These are phyloP conservation scores for Pleurotus tuoliensis DNA, from an alignment of 768 basidiomycete species.

Conservation along the genomic window DNA sequence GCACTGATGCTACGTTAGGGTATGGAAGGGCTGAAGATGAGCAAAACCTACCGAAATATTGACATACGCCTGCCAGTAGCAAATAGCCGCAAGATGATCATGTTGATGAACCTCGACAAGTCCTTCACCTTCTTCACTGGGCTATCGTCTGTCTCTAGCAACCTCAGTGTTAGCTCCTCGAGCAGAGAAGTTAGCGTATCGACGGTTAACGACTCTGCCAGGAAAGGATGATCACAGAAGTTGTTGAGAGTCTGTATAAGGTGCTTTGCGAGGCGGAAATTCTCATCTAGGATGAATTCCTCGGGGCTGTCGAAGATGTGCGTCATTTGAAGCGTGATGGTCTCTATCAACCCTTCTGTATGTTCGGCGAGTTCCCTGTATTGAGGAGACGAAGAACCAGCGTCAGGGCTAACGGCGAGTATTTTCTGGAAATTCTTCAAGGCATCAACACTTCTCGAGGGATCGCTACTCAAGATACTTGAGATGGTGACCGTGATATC, in stretches of 20 bases:
- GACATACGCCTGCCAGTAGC: conserved; percentile 87
- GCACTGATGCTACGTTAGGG: conserved; percentile 39
- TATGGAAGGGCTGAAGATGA: conserved; percentile 4
- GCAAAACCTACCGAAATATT: conserved; percentile 71
- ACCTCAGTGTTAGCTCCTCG: conserved; percentile 85
- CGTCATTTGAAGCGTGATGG: conserved; percentile 87
- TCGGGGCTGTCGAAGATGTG: conserved; percentile 85
- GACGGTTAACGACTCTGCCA: conserved; percentile 85
- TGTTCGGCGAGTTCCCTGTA: conserved; percentile 79
- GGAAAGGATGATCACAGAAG: conserved; percentile 85
- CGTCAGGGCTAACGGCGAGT: conserved; percentile 71
- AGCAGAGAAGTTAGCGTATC: conserved; percentile 83
- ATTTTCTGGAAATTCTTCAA: conserved; percentile 91
- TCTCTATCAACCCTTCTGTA: conserved; percentile 83
- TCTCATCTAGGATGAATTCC: conserved; percentile 68
- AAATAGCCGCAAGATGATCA: conserved; percentile 93
- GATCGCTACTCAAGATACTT: conserved; percentile 85
- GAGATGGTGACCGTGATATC: conserved; percentile 82
- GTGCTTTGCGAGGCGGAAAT: conserved; percentile 94
- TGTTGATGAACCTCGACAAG: conserved; percentile 94
- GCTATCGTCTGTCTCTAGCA: conserved; percentile 92
- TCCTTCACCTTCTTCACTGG: conserved; percentile 83
- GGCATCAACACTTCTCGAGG: conserved; percentile 83
- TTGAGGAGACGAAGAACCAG: conserved; percentile 59
- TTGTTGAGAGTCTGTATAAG: conserved; percentile 94